These are phyloP conservation scores for Pichia terricola DNA, from an alignment of 1,139 yeast species.

Conservation along the genomic window DNA sequence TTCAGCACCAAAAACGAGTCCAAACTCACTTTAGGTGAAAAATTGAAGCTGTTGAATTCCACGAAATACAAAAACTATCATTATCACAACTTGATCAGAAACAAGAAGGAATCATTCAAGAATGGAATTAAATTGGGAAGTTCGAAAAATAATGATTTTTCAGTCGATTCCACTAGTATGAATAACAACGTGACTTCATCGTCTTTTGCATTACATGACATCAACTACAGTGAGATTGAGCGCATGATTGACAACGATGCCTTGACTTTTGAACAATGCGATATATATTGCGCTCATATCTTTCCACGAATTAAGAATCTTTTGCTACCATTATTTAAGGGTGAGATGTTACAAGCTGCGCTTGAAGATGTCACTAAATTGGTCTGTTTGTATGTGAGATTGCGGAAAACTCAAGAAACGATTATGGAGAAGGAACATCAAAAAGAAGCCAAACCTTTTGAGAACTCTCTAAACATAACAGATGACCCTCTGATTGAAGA, in stretches of 20 bases:
- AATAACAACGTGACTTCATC: neutral
- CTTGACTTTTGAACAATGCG: slow-evolving; percentile 32
- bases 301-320: slow-evolving; percentile 38
- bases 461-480: too few relatives aligned
- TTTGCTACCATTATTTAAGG: slow-evolving; percentile 38
- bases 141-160: slow-evolving; percentile 15
- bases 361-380: slow-evolving; percentile 48
- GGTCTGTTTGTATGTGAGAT: slow-evolving; percentile 35
- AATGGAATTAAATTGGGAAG: slow-evolving; percentile 23
- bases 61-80: slow-evolving; percentile 34
- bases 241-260: slow-evolving; percentile 17
- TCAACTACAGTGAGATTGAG: slow-evolving; percentile 19
- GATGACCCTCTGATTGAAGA: neutral
- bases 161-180: neutral
- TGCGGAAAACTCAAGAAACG: slow-evolving; percentile 15
- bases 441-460: neutral
- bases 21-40: slow-evolving; percentile 24
- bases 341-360: slow-evolving; percentile 40
- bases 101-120: slow-evolving; percentile 23
- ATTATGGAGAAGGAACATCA: neutral
- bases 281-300: slow-evolving; percentile 37
- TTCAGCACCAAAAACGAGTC: slow-evolving; percentile 30
- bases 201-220: slow-evolving; percentile 1
- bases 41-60: slow-evolving; percentile 28
- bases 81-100: slow-evolving; percentile 19